Base-by-base conservation (phyloP, 2,329 filamentous ascomycete genomes). In the Pestalotiopsis sp. region DNA sequence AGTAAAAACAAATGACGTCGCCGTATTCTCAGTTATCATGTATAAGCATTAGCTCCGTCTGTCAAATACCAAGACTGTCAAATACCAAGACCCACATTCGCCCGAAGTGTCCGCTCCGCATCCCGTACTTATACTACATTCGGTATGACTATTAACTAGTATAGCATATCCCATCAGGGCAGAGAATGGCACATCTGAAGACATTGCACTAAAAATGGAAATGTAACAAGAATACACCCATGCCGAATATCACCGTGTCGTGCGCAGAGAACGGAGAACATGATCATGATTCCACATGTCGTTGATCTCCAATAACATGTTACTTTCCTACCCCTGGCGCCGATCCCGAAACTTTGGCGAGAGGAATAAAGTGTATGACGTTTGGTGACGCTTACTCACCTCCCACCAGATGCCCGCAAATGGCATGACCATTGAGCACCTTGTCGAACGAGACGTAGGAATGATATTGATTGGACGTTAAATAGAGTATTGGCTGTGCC, bases 311-410 rank as follows among this genome's bases (percentile, higher is more conserved):
- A 11, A 17, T 11, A 9, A 52, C 23, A n/a, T 52, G 3, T 23
- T 11, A 52, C 45, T 20, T 52, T 23, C 7, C 31, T 12, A 68
- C 56, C 67, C 67, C 62, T 68, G 67, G 57, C 62, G 67, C 49
- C 56, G 67, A 68, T 68, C 67, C 67, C 57, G 67, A 52, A 68
- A 27, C 12, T 17, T 27, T 27, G 27, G 59, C 4, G 59, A 20
- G 57, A 13, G 56, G 14, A 58, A 9, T 13, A 17, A 13, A 41
- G 59, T 68, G 67, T 56, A 68, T 68, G 63, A 68, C 67, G 67
- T 62, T 27, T 23, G 17, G 67, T 68, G 67, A 68, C 63, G 67
- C 38, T 64, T 66, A 66, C 57, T 61, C 31, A 52, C 57, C 12
- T 45, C 36, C n/a, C 62, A 13, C 7, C 14, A 5, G 31, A 36